Percentiles rank a stretch among this genome's conserved stretches.
phyloP scores from a whole-genome alignment of 305 asterid species.

The Solanum chacoense region DNA sequence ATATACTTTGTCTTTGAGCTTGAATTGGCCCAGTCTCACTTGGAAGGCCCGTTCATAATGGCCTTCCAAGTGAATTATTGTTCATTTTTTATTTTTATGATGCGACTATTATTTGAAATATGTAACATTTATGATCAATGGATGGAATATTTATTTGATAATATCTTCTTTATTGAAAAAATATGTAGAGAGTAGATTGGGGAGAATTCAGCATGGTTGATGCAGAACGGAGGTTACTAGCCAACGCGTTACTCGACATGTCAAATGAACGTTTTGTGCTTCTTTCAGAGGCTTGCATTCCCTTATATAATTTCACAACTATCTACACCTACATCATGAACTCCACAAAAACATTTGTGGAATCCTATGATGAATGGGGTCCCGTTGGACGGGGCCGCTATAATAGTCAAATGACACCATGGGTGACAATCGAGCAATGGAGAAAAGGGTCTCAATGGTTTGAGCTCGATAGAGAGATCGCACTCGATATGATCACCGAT shows the following conservation, averaged over 20 bases:
- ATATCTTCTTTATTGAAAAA: background rate
- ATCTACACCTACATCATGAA: background rate
- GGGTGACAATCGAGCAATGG: background rate
- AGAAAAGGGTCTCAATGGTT: conserved; percentile 12
- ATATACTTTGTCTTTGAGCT: background rate
- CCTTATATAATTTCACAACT: conserved; percentile 1
- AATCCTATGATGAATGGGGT: background rate
- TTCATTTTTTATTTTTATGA: background rate
- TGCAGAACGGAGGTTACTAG: conserved; percentile 7
- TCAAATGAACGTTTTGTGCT: conserved; percentile 5
- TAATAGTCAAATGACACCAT: conserved; percentile 1
- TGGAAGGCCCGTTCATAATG: background rate
- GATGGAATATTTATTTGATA: background rate
- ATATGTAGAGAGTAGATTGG: conserved; percentile 8
- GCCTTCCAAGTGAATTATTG: background rate
- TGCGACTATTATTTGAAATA: background rate
- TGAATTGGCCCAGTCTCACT: background rate
- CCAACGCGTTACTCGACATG: conserved; percentile 7
- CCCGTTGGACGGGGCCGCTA: conserved; percentile 10
- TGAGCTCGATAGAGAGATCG: background rate
- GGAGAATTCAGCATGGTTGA: conserved; percentile 9
- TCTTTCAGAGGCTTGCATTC: conserved; percentile 8
- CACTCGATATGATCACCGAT: background rate
- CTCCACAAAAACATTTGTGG: background rate
- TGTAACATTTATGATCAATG: background rate